Conservation (phyloP, 345 rosid species). For the Diplotaxis tenuifolia region DNA sequence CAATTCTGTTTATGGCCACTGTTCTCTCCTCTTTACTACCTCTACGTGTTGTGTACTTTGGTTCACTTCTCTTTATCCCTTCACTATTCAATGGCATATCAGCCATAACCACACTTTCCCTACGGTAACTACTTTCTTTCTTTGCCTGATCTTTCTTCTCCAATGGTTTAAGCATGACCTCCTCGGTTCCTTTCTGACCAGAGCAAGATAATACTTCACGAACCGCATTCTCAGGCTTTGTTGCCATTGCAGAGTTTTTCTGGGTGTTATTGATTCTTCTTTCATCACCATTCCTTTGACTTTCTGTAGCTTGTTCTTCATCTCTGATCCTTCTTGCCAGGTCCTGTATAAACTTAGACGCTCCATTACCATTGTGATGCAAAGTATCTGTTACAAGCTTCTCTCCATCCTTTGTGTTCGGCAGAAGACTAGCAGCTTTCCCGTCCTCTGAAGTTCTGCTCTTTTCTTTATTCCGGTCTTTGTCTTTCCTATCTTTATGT, state of each 20-base stretch:
- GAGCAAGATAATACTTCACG: slow-evolving; percentile 25
- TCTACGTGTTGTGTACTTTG: slow-evolving; percentile 38
- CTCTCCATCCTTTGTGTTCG: slow-evolving; percentile 34
- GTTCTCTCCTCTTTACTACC: slow-evolving; percentile 41
- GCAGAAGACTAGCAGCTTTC: slow-evolving; percentile 33
- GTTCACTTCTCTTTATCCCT: slow-evolving; percentile 41
- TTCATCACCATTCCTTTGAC: slow-evolving; percentile 41
- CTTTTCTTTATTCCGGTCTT: slow-evolving; percentile 44
- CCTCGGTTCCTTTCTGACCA: slow-evolving; percentile 44
- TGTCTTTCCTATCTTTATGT: slow-evolving; percentile 50
- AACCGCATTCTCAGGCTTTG: slow-evolving; percentile 32
- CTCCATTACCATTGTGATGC: slow-evolving; percentile 40
- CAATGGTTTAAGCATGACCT: slow-evolving; percentile 34
- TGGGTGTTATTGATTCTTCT: slow-evolving; percentile 38
- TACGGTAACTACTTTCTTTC: slow-evolving; percentile 41
- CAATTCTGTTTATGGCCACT: slow-evolving; percentile 35
- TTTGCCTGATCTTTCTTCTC: slow-evolving; percentile 44
- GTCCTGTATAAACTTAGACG: slow-evolving; percentile 47
- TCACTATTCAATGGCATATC: slow-evolving; percentile 39
- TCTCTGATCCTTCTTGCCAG: slow-evolving; percentile 51
- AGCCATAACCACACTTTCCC: slow-evolving; percentile 36
- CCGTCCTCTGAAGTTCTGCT: slow-evolving; percentile 33
- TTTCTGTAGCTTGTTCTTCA: slow-evolving; percentile 50
- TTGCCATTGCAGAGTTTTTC: slow-evolving; percentile 25
- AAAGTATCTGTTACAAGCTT: slow-evolving; percentile 27